Conservation (phyloP, 805 yeast genomes). For the Millerozyma miso region DNA sequence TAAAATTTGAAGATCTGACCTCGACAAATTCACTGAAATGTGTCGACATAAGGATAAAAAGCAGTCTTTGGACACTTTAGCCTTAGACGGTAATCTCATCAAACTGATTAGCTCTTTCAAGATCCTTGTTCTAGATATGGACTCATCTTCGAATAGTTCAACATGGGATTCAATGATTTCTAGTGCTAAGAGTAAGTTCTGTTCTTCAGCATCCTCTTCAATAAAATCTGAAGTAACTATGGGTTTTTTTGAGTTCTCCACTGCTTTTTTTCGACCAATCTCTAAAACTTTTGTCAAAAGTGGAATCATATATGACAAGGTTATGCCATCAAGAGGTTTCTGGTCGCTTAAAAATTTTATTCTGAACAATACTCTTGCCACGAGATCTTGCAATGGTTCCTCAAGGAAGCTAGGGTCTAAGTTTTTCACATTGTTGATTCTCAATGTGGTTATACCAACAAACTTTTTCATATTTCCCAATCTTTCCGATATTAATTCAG, state of each 20-base stretch:
- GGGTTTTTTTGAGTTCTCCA: slow-evolving; percentile 48
- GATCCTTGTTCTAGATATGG: slow-evolving; percentile 66
- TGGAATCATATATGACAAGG: slow-evolving; percentile 74
- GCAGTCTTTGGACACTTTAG: slow-evolving; percentile 80
- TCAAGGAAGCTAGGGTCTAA: slow-evolving; percentile 44
- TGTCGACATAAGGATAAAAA: slow-evolving; percentile 73
- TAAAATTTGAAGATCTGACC: slow-evolving; percentile 55
- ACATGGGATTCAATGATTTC: slow-evolving; percentile 70
- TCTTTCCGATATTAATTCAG: slow-evolving; percentile 49
- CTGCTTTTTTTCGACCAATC: slow-evolving; percentile 56
- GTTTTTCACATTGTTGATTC: slow-evolving; percentile 46
- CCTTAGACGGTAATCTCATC: slow-evolving; percentile 70
- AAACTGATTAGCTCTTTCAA: slow-evolving; percentile 60
- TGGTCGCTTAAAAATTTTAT: slow-evolving; percentile 73
- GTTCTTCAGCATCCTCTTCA: slow-evolving; percentile 87
- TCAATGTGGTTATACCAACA: slow-evolving; percentile 67
- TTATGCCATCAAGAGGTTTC: slow-evolving; percentile 59
- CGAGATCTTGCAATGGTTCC: slow-evolving; percentile 50
- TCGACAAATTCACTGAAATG: slow-evolving; percentile 58
- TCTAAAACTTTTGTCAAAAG: slow-evolving; percentile 64
- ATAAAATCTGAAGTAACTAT: slow-evolving; percentile 60
- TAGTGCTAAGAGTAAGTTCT: slow-evolving; percentile 70
- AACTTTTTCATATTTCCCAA: slow-evolving; percentile 47
- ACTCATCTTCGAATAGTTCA: slow-evolving; percentile 59
- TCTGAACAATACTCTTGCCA: slow-evolving; percentile 68